Percentiles rank a stretch among this genome's conserved stretches.
phyloP scores from a whole-genome alignment of 108 stramenopile genomes.

The Skeletonema potamos region DNA sequence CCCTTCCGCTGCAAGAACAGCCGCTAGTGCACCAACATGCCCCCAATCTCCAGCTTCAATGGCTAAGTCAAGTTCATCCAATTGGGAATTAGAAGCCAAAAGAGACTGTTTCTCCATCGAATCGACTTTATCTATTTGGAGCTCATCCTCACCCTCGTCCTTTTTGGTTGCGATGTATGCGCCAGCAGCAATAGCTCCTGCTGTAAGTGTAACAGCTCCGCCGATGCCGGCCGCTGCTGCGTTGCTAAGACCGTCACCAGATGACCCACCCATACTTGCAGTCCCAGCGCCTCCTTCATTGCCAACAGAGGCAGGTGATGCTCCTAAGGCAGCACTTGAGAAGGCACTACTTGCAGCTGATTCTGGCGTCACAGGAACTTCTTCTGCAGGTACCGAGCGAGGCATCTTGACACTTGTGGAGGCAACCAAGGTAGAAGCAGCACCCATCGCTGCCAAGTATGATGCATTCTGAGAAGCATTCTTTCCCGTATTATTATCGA shows the following conservation, averaged over 20 bases:
- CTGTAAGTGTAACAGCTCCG: constrained; percentile 38
- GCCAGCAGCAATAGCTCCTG: constrained; percentile 29
- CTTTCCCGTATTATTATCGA: background rate
- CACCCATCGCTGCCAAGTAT: constrained; percentile 24
- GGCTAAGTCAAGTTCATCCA: constrained; percentile 69
- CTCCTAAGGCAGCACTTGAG: constrained; percentile 34
- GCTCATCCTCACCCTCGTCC: background rate
- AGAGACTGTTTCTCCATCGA: background rate
- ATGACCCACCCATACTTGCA: background rate
- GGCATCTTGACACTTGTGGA: constrained; percentile 16
- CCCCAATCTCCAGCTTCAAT: constrained; percentile 90
- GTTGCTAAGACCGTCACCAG: constrained; percentile 1
- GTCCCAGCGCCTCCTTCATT: background rate
- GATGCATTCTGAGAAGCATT: background rate
- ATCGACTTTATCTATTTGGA: background rate
- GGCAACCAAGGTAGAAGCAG: constrained; percentile 36
- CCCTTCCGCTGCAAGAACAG: constrained; percentile 62
- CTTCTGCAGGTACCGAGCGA: constrained; percentile 6
- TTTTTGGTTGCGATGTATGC: constrained; percentile 18
- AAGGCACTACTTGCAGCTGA: constrained; percentile 58
- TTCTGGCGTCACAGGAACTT: constrained; percentile 46
- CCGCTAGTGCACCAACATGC: constrained; percentile 83
- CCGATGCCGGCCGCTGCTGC: constrained; percentile 50
- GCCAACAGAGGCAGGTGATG: constrained; percentile 17
- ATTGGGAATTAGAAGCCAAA: constrained; percentile 8